These are phyloP conservation scores for Cadophora gregata DNA, from an alignment of 2,329 filamentous ascomycete genomes.

Conservation along the genomic window DNA sequence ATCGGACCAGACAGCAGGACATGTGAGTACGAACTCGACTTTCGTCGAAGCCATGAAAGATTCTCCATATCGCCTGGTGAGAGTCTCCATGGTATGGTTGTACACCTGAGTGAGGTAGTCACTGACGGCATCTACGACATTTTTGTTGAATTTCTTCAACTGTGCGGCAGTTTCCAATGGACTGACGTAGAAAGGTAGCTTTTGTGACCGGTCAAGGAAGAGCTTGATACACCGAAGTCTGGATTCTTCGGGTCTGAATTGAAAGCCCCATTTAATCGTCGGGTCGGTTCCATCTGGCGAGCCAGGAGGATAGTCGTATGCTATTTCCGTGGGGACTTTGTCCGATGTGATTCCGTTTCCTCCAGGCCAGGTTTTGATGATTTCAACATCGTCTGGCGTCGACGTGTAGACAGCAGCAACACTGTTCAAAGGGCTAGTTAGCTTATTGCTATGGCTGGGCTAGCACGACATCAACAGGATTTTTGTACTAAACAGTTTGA, in stretches of 20 bases:
- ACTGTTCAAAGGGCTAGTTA: constrained; percentile 48
- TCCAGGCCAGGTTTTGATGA: constrained; percentile 85
- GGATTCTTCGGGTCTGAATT: constrained; percentile 78
- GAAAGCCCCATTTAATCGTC: constrained; percentile 77
- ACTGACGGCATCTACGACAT: constrained; percentile 78
- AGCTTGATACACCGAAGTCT: constrained; percentile 83
- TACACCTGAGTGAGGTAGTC: constrained; percentile 82
- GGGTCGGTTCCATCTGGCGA: constrained; percentile 51
- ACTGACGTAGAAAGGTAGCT: constrained; percentile 80
- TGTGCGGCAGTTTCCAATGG: constrained; percentile 78
- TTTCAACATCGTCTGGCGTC: constrained; percentile 79
- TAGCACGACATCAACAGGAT: background rate
- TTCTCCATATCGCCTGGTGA: constrained; percentile 76
- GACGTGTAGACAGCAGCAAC: constrained; percentile 77
- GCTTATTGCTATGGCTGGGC: constrained; percentile 10
- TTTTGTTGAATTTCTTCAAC: constrained; percentile 76
- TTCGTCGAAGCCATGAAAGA: constrained; percentile 78
- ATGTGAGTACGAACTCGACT: constrained; percentile 81
- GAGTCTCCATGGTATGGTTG: constrained; percentile 78
- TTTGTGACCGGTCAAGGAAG: constrained; percentile 80
- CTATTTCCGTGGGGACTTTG: constrained; percentile 82
- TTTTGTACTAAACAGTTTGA: background rate
- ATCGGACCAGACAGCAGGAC: constrained; percentile 85
- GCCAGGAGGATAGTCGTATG: constrained; percentile 56
- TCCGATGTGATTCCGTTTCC: constrained; percentile 87